A percentile compares a stretch with the other conserved stretches of the same genome.
Evolutionary conservation across 331 rosid species (phyloP).

Genomic region (Rhamnella rubrinervis): DNA sequence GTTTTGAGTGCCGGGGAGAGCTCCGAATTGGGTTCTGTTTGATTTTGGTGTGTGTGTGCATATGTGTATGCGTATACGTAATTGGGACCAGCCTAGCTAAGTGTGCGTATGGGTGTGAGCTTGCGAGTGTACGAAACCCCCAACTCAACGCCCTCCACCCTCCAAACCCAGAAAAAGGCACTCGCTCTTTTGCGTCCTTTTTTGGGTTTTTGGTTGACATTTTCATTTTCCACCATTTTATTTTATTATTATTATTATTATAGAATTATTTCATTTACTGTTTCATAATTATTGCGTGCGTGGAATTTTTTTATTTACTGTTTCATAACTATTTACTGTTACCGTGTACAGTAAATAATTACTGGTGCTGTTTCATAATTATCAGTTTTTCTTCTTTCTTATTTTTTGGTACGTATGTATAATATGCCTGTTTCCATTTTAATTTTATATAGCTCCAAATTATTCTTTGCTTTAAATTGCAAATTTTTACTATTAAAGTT

Average conservation of each 20-base stretch:
- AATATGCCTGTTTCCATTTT: too few species aligned
- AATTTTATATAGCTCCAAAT: too few species aligned
- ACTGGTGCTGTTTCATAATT: background rate
- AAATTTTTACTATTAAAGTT: too few species aligned
- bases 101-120: background rate
- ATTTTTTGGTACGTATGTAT: too few species aligned
- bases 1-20: conserved; percentile 14
- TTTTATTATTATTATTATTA: too few species aligned
- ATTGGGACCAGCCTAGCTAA: background rate
- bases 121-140: background rate
- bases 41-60: background rate
- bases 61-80: background rate
- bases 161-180: conserved; percentile 11
- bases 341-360: too few species aligned
- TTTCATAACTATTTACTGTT: too few species aligned
- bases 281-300: background rate
- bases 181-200: background rate
- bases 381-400: background rate
- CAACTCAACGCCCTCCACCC: background rate
- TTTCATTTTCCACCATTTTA: background rate
- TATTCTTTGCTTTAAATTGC: too few species aligned
- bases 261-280: background rate
- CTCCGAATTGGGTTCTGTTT: conserved; percentile 2
- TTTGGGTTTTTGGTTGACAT: conserved; percentile 12
- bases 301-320: too few species aligned